Evolutionary conservation across 495 filamentous ascomycete genomes (phyloP), one percentile per base, ranked within the genome.

Genomic region (Hyaloscypha finlandica): DNA sequence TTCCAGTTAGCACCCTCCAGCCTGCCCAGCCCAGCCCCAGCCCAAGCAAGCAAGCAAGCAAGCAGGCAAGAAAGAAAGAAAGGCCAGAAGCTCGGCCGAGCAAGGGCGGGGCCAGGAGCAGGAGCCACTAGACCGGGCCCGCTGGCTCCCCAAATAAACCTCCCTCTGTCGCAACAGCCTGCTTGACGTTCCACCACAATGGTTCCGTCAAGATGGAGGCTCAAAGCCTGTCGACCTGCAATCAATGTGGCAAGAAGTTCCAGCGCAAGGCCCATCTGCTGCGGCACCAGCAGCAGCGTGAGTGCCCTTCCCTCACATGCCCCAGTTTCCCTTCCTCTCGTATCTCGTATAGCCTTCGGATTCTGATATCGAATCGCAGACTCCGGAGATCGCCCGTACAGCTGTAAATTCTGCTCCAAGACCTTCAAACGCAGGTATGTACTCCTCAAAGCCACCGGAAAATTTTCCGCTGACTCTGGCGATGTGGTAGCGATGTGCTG

Each of bases 361-460:
- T 33, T 55, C 68, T 70, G 59, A 70, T 65, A 9, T 31, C 35
- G 33, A 2, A 19, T 33, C 20, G 4, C 33, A 74, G 72, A 74
- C 64, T 66, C 67, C 11, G 67, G 61, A 19, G 65, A 70, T 42
- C 35, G 69, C n/a, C 69, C 72, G 9, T 71, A 68, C 63, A 64
- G 66, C 39, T 74, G 72, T 61, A 68, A 71, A 68, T 74, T 74
- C 59, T 74, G 72, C 67, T 70, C 69, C 64, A 74, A 74, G 33
- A 71, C 69, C 32, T 74, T 74, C 67, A 71, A 71, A 60, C 72
- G 72, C 66, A 74, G 69, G 72, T 68, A 63, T 8, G 64, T 66
- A 19, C 9, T 29, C 56, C 25, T 33, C 5, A 9, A 22, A 29
- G 3, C 37, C 31, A 8, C 22, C 32, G 20, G 33, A n/a, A 42